These are phyloP conservation scores for Candida boleticola DNA, from an alignment of 805 yeast genomes.

Conservation along the genomic window DNA sequence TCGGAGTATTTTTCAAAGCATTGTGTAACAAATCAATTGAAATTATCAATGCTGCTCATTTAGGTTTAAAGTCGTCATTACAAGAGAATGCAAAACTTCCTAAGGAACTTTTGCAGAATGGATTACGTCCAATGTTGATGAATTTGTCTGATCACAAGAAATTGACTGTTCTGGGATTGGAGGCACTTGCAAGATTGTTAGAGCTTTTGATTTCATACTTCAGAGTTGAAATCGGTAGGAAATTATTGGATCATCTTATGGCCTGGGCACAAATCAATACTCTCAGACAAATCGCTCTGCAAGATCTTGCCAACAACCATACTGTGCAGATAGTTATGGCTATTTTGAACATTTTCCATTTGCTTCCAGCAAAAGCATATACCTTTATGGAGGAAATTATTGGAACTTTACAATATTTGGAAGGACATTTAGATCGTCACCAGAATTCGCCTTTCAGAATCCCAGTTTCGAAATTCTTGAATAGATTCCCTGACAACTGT, in stretches of 20 bases:
- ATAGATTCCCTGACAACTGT: constrained; percentile 77
- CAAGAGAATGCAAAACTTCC: constrained; percentile 88
- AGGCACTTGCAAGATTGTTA: constrained; percentile 82
- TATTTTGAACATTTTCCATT: constrained; percentile 85
- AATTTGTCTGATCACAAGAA: constrained; percentile 91
- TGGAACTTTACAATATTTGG: constrained; percentile 71
- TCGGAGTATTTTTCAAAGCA: constrained; percentile 94
- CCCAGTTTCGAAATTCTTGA: constrained; percentile 85
- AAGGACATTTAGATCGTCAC: constrained; percentile 78
- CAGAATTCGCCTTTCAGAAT: constrained; percentile 84
- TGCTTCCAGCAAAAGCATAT: constrained; percentile 88
- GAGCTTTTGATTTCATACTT: constrained; percentile 89
- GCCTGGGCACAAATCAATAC: constrained; percentile 92
- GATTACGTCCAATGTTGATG: constrained; percentile 92
- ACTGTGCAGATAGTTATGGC: constrained; percentile 87
- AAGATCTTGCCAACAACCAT: constrained; percentile 75
- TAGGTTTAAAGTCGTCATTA: constrained; percentile 78
- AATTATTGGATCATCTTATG: constrained; percentile 85
- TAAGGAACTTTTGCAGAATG: constrained; percentile 91
- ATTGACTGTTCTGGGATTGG: constrained; percentile 82
- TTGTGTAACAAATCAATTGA: constrained; percentile 80
- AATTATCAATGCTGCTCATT: constrained; percentile 90
- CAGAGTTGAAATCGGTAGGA: constrained; percentile 94
- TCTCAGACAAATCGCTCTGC: constrained; percentile 71
- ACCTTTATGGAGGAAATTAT: constrained; percentile 88